These are phyloP conservation scores for Pichia cabralensis DNA, from an alignment of 805 yeast genomes.

Conservation along the genomic window DNA sequence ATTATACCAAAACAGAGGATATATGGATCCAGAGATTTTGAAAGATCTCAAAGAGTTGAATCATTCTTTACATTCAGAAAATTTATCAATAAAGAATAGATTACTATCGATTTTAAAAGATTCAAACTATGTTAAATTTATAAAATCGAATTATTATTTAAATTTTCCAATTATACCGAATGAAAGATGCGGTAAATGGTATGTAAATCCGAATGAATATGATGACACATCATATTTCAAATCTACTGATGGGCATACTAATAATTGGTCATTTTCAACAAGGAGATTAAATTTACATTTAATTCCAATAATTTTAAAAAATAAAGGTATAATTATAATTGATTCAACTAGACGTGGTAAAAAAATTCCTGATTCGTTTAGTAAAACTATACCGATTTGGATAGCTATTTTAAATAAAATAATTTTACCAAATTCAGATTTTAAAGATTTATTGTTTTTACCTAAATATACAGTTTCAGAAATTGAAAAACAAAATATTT, in stretches of 20 bases:
- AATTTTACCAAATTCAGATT: conserved; percentile 27
- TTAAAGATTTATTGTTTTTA: conserved; percentile 16
- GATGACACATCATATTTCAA: conserved; percentile 56
- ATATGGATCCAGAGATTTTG: conserved; percentile 14
- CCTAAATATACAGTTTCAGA: conserved; percentile 45
- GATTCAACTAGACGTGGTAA: conserved; percentile 87
- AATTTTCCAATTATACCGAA: conserved; percentile 50
- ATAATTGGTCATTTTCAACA: conserved; percentile 69
- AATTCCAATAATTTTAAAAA: conserved; percentile 33
- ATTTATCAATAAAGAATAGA: conserved; percentile 29
- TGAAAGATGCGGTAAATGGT: conserved; percentile 86
- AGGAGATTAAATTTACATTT: conserved; percentile 70
- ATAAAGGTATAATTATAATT: conserved; percentile 48
- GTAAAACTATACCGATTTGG: conserved; percentile 89
- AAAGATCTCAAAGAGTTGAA: conserved; percentile 9
- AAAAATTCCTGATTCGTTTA: conserved; percentile 73
- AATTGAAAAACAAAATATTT: conserved; percentile 48
- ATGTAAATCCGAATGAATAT: conserved; percentile 38
- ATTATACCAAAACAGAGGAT: too few species aligned
- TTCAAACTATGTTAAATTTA: conserved; percentile 36
- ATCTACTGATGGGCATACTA: conserved; percentile 84
- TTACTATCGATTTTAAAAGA: conserved; percentile 67
- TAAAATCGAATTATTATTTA: conserved; percentile 24
- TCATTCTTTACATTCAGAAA: conserved; percentile 7
- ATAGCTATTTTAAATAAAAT: conserved; percentile 64